Conservation (phyloP, 148 eudicot species). For the Chenopodium berlandieri region DNA sequence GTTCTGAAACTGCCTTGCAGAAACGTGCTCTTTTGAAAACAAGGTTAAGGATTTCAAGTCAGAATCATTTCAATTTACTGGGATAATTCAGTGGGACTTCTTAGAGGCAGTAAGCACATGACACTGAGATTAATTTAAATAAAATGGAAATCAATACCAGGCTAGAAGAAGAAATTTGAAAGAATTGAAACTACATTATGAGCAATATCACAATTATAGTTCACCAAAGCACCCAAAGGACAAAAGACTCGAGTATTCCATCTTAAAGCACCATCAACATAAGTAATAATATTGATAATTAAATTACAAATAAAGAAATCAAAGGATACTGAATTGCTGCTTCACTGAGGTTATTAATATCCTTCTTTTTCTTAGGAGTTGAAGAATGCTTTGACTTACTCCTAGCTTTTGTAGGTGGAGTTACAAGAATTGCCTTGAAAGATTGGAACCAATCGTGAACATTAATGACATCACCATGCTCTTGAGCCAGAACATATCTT, state of each 20-base stretch:
- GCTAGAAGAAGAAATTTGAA: not conserved
- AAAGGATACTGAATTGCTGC: slow-evolving; percentile 83
- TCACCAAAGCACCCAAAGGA: not conserved
- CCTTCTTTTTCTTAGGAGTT: slow-evolving; percentile 74
- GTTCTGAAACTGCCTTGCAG: slow-evolving; percentile 84
- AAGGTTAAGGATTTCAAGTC: slow-evolving; percentile 37
- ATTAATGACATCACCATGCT: slow-evolving; percentile 91
- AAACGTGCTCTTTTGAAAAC: slow-evolving; percentile 61
- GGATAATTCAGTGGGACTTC: not conserved
- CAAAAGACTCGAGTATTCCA: not conserved
- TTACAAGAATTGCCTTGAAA: slow-evolving; percentile 54
- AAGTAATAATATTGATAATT: not conserved
- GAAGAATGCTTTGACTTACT: slow-evolving; percentile 51
- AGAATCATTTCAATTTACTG: not conserved
- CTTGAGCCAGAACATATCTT: slow-evolving; percentile 85
- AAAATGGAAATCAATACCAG: not conserved
- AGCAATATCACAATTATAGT: not conserved
- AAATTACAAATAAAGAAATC: slow-evolving; percentile 15
- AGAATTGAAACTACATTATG: not conserved
- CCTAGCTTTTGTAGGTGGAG: slow-evolving; percentile 35
- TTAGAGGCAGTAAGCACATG: not conserved
- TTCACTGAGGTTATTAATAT: slow-evolving; percentile 38
- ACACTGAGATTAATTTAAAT: not conserved
- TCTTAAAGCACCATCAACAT: not conserved
- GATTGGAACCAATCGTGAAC: slow-evolving; percentile 91